Evolutionary conservation across 768 basidiomycete genomes (phyloP).

Genomic region (Auricularia heimuer): DNA sequence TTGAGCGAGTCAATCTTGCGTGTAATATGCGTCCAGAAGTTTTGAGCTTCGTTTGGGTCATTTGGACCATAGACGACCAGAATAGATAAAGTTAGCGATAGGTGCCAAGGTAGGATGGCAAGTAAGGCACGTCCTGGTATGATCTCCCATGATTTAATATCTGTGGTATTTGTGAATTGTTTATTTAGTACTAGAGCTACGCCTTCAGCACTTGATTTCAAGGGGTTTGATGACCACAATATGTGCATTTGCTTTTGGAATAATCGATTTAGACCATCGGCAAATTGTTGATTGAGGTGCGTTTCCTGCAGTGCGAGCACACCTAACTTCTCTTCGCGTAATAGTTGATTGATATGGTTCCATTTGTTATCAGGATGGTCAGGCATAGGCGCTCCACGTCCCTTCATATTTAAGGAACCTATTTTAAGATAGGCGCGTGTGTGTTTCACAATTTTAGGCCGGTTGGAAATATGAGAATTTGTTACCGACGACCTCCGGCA

Average conservation of each 20-base stretch:
- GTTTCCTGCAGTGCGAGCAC: constrained; percentile 17
- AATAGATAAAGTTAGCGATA: not conserved
- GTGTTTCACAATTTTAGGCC: not conserved
- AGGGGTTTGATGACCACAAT: constrained; percentile 2
- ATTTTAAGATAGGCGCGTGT: not conserved
- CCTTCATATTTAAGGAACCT: not conserved
- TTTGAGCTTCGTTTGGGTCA: not conserved
- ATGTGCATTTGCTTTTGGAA: constrained; percentile 6
- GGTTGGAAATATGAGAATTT: not conserved
- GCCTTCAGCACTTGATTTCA: not conserved
- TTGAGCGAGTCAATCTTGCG: not conserved
- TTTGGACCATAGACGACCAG: not conserved
- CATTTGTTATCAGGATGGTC: constrained; percentile 10
- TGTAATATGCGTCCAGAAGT: not conserved
- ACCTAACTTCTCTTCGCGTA: constrained; percentile 11
- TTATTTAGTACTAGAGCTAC: not conserved
- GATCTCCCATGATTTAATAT: not conserved
- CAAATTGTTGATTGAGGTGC: constrained; percentile 11
- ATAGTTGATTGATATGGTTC: constrained; percentile 8
- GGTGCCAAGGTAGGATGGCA: not conserved
- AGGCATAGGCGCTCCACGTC: not conserved
- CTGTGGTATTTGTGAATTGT: not conserved
- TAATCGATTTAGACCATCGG: not conserved
- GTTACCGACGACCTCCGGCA: not conserved
- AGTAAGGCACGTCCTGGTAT: not conserved